Conservation (phyloP, 805 yeast genomes). For the Yarrowia sp. region DNA sequence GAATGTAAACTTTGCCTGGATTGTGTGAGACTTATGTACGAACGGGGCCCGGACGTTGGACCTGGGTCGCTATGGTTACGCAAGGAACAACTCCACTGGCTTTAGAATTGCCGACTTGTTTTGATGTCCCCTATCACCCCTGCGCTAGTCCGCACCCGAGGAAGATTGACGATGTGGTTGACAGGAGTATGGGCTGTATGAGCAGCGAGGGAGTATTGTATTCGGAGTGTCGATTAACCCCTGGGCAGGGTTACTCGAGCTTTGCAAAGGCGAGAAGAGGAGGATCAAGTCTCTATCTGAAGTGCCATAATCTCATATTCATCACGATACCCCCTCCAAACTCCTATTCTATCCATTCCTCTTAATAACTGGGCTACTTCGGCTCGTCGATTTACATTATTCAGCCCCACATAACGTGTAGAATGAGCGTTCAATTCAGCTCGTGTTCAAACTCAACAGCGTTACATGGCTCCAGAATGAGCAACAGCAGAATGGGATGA, state of each 20-base stretch:
- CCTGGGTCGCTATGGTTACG: neutral
- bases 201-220: neutral
- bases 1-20: constrained; percentile 34
- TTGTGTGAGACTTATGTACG: constrained; percentile 1
- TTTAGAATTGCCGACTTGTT: neutral
- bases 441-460: constrained; percentile 16
- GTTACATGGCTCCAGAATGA: constrained; percentile 13
- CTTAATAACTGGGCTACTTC: neutral
- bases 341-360: neutral
- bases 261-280: too few species aligned
- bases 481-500: constrained; percentile 3
- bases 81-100: neutral
- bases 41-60: neutral
- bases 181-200: neutral
- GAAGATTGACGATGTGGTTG: neutral
- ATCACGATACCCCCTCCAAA: too few species aligned
- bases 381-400: neutral
- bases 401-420: constrained; percentile 11
- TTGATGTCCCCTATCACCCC: constrained; percentile 13
- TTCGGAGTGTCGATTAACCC: too few species aligned
- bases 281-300: too few species aligned
- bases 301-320: too few species aligned
- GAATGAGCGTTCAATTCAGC: constrained; percentile 2
- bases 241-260: too few species aligned
- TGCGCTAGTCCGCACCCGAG: constrained; percentile 2